A percentile compares a stretch with the other conserved stretches of the same genome.
Evolutionary conservation across 768 basidiomycete species (phyloP).

Genomic region (Tremella mesenterica): DNA sequence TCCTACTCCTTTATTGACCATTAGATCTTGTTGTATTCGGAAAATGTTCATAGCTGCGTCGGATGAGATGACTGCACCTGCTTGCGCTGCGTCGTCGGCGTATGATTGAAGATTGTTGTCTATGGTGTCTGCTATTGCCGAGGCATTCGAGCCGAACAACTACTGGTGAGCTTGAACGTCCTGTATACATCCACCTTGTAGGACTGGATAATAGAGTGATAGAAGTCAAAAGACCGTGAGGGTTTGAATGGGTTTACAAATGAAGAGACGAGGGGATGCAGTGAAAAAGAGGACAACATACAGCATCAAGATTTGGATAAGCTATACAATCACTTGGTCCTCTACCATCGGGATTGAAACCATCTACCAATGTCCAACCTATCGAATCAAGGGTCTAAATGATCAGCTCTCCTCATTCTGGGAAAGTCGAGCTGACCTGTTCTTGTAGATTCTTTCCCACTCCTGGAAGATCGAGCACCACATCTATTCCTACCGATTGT

Average conservation of each 20-base stretch:
- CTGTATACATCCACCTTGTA: too few relatives aligned
- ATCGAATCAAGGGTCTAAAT: background rate
- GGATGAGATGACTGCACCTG: constrained; percentile 22
- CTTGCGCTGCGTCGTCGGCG: constrained; percentile 27
- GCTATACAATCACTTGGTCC: constrained; percentile 23
- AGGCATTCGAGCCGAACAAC: constrained; percentile 12
- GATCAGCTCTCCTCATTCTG: too few relatives aligned
- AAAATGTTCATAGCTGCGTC: constrained; percentile 23
- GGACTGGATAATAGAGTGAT: background rate
- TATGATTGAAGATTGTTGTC: constrained; percentile 28
- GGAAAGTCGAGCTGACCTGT: constrained; percentile 34
- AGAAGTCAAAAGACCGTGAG: background rate
- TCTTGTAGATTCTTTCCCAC: constrained; percentile 38
- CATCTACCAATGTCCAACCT: constrained; percentile 6
- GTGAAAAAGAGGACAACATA: background rate
- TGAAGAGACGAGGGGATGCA: background rate
- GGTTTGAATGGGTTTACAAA: background rate
- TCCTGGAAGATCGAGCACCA: constrained; percentile 25
- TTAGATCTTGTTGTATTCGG: constrained; percentile 36
- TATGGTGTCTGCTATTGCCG: constrained; percentile 18
- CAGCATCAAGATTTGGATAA: constrained; percentile 7
- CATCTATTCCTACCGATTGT: constrained; percentile 21
- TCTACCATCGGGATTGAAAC: constrained; percentile 16
- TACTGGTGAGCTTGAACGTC: constrained; percentile 16
- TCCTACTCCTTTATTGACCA: constrained; percentile 27